Evolutionary conservation across 805 yeast species (phyloP).

Genomic region (Trichomonascus vanleenenianus): DNA sequence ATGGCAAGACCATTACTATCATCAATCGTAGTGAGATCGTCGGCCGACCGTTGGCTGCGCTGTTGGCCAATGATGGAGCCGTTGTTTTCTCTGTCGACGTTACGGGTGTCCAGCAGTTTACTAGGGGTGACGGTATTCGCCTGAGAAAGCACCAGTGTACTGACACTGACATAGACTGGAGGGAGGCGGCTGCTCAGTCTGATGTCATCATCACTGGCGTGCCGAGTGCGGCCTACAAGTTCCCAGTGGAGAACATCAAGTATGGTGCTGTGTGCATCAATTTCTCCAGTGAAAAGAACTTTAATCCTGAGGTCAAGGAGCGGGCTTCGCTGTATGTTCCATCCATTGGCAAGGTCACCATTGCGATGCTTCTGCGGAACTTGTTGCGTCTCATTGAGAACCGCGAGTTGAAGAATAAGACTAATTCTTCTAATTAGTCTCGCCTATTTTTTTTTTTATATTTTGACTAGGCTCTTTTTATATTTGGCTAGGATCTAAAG

Average conservation of each 20-base stretch:
- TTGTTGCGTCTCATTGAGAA: constrained; percentile 75
- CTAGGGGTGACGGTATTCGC: constrained; percentile 86
- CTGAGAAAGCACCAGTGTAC: constrained; percentile 76
- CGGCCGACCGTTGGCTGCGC: constrained; percentile 93
- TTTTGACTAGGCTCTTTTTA: not conserved
- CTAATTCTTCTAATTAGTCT: not conserved
- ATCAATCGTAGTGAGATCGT: constrained; percentile 95
- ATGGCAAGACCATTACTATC: constrained; percentile 85
- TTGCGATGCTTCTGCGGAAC: constrained; percentile 88
- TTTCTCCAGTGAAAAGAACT: constrained; percentile 84
- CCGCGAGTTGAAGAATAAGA: constrained; percentile 24
- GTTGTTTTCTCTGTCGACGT: constrained; percentile 88
- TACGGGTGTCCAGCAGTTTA: constrained; percentile 80
- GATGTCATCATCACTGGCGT: constrained; percentile 97
- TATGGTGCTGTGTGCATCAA: constrained; percentile 89
- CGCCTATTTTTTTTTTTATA: not conserved
- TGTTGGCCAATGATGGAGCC: constrained; percentile 96
- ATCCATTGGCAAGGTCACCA: constrained; percentile 92
- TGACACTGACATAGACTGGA: constrained; percentile 42
- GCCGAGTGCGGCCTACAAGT: constrained; percentile 74
- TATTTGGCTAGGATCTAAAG: no score
- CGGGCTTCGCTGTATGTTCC: constrained; percentile 92
- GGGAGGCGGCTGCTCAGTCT: constrained; percentile 61
- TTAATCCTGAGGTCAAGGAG: constrained; percentile 65
- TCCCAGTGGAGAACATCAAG: constrained; percentile 71